phyloP scores from a whole-genome alignment of 1,139 yeast genomes.

The Arxiozyma slooffiae region DNA sequence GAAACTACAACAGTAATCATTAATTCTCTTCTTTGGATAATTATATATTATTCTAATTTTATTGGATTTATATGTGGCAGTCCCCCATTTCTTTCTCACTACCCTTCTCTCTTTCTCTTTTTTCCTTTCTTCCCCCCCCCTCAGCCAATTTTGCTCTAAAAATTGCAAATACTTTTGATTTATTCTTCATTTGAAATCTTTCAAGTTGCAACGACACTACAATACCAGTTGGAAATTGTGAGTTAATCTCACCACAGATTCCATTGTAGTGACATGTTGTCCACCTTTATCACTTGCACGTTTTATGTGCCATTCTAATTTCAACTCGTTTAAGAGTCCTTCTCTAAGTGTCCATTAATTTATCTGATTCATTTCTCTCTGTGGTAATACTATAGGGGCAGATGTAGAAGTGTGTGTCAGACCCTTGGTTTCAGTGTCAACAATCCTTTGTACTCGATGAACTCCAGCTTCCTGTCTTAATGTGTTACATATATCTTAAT shows the following conservation, averaged over 20 bases:
- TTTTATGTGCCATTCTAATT: conserved; percentile 87
- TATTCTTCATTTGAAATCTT: conserved; percentile 87
- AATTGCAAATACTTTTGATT: conserved; percentile 86
- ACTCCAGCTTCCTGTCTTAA: conserved; percentile 88
- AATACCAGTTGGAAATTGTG: conserved; percentile 88
- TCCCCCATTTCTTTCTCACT: conserved; percentile 72
- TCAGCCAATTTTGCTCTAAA: conserved; percentile 80
- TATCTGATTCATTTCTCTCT: conserved; percentile 44
- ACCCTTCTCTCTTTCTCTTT: conserved; percentile 56
- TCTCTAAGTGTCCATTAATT: conserved; percentile 51
- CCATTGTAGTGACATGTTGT: conserved; percentile 96
- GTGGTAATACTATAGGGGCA: conserved; percentile 89
- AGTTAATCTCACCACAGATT: conserved; percentile 87
- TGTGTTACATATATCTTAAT: conserved; percentile 64
- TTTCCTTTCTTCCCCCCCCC: conserved; percentile 54
- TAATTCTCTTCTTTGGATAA: conserved; percentile 81
- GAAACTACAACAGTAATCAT: conserved; percentile 85
- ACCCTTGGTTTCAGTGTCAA: conserved; percentile 88
- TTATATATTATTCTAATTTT: conserved; percentile 91
- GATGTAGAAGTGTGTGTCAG: conserved; percentile 93
- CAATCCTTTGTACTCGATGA: conserved; percentile 90
- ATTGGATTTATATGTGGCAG: conserved; percentile 83
- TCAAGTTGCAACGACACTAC: conserved; percentile 89
- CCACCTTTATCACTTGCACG: conserved; percentile 97
- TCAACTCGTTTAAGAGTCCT: conserved; percentile 78